phyloP scores from a whole-genome alignment of 179 eudicot species.

The Heliamphora pulchella region DNA sequence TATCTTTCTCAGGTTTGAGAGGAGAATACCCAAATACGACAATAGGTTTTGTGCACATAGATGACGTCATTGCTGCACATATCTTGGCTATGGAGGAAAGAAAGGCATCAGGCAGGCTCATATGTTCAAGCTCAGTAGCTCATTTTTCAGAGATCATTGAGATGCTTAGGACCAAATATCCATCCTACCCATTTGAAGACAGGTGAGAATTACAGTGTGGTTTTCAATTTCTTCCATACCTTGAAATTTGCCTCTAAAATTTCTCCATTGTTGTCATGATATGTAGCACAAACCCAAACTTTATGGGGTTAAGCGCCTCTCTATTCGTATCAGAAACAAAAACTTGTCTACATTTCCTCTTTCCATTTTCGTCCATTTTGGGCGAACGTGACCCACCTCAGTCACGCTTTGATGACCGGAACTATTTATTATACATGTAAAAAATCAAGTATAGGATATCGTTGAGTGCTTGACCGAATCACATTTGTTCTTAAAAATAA shows the following conservation, averaged over 20 bases:
- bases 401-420: too few species aligned
- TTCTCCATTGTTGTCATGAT: neutral
- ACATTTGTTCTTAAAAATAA: too few species aligned
- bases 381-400: too few species aligned
- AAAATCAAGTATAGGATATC: too few species aligned
- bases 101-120: conserved; percentile 64
- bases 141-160: conserved; percentile 80
- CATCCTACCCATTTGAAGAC: conserved; percentile 55
- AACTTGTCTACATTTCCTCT: too few species aligned
- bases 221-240: neutral
- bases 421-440: too few species aligned
- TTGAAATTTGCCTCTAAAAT: neutral
- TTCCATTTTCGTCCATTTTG: too few species aligned
- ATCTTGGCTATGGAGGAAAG: conserved; percentile 82
- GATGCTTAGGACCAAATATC: conserved; percentile 67
- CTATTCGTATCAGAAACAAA: too few species aligned
- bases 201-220: conserved; percentile 28
- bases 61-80: conserved; percentile 68
- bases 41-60: conserved; percentile 79
- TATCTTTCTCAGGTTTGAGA: conserved; percentile 33
- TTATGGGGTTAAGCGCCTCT: neutral
- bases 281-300: neutral
- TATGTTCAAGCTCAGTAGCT: conserved; percentile 79
- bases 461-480: too few species aligned
- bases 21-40: conserved; percentile 72